Base-by-base conservation (phyloP, 139 green algal genomes). In the Monoraphidium neglectum region DNA sequence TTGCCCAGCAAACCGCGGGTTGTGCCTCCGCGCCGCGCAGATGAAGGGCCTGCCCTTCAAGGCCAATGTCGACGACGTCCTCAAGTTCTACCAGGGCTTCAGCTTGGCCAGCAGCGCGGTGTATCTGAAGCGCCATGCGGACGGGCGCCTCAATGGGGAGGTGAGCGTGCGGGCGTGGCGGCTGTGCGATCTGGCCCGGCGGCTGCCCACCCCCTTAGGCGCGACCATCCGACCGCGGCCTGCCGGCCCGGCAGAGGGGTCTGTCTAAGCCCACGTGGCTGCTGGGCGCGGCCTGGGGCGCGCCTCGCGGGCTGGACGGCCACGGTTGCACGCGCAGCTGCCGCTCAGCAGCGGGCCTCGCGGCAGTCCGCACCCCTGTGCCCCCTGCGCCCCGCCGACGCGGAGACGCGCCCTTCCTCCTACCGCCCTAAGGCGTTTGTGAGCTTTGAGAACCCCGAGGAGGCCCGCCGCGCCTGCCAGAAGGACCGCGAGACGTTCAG, bases 401-500 rank as follows among this genome's bases (percentile, higher is more conserved):
- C 51, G 21, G n/a, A n/a, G n/a, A n/a, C n/a, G n/a, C n/a, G n/a
- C n/a, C n/a, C n/a, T n/a, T n/a, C n/a, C n/a, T n/a, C 43, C 43
- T 12, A 8, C 43, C 8, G 12, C 8, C 43, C 43, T 12, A 47
- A 94, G 89, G 89, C 89, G 2, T 93, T 92, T 70, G 84, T 94
- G 6, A 77, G 87, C 0, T 94, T 94, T 65, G 76, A 83, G 43
- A 81, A 49, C 59, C 67, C 67, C 8, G 86, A 88, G 2, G 87
- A 94, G 65, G 88, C 88, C 2, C 74, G 82, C 5, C 65, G 83
- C 2, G 88, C 88, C 3, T 89, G 79, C 18, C 78, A 86, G 60
- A 94, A 94, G 68, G 89, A 94, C 77, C 81, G 87, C 24, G 90
- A 94, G 51, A 90, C 90, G 0, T 94, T 94, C 64, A 78, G 78